These are phyloP conservation scores for Nemophila menziesii DNA, from an alignment of 257 asterid genomes.

Conservation along the genomic window DNA sequence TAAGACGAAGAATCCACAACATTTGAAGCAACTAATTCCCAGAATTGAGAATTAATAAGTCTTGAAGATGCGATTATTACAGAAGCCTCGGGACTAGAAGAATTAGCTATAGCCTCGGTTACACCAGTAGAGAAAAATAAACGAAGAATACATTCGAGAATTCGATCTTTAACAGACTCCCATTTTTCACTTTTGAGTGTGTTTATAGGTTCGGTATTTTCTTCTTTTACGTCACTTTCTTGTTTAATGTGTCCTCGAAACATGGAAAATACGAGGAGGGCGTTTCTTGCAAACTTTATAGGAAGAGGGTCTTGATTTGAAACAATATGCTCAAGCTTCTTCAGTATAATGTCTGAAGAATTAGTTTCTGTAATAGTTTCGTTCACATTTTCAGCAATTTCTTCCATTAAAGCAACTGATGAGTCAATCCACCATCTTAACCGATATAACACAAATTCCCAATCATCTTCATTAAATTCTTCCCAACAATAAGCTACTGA, in stretches of 20 bases:
- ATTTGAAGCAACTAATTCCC: slow-evolving; percentile 79
- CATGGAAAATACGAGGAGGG: slow-evolving; percentile 68
- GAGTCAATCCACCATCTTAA: slow-evolving; percentile 87
- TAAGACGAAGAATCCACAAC: slow-evolving; percentile 61
- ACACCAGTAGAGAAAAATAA: slow-evolving; percentile 75
- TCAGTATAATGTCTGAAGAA: slow-evolving; percentile 29
- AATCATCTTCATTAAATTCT: slow-evolving; percentile 75
- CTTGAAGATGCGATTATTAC: slow-evolving; percentile 61
- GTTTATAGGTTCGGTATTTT: slow-evolving; percentile 20
- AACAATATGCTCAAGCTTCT: slow-evolving; percentile 35
- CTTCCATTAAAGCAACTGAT: slow-evolving; percentile 76
- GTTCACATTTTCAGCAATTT: slow-evolving; percentile 64
- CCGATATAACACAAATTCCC: slow-evolving; percentile 71
- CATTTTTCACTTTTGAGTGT: slow-evolving; percentile 54
- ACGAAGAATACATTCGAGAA: slow-evolving; percentile 80
- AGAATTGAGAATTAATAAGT: slow-evolving; percentile 50
- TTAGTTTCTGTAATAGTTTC: slow-evolving; percentile 24
- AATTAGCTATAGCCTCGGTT: slow-evolving; percentile 55
- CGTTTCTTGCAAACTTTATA: slow-evolving; percentile 62
- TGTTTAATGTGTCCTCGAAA: slow-evolving; percentile 32
- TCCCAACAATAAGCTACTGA: slow-evolving; percentile 91
- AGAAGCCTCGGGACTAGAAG: slow-evolving; percentile 45
- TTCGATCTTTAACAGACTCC: slow-evolving; percentile 64
- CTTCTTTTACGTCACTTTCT: slow-evolving; percentile 35
- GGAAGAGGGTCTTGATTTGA: slow-evolving; percentile 32